Conservation (phyloP, 2,329 filamentous ascomycete species). For the Fusarium poae region DNA sequence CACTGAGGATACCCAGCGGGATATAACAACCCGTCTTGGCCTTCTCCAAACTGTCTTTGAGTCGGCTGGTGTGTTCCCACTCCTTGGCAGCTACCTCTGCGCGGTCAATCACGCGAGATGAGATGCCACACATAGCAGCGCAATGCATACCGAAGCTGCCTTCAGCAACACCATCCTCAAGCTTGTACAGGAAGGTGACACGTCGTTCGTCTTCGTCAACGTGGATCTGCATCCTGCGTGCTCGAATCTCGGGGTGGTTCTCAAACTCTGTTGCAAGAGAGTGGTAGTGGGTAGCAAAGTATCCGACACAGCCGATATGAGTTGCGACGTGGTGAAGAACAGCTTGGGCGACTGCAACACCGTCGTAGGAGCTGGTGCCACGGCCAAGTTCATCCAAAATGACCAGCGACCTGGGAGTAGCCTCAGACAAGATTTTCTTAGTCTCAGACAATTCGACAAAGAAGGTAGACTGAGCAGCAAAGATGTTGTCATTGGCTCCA, state of each 20-base stretch:
- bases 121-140: constrained; percentile 97
- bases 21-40: constrained; percentile 84
- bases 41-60: constrained; percentile 89
- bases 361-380: constrained; percentile 95
- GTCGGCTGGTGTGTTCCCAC: constrained; percentile 93
- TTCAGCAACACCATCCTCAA: constrained; percentile 93
- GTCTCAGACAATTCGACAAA: constrained; percentile 98
- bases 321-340: constrained; percentile 96
- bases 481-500: constrained; percentile 98
- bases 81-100: constrained; percentile 90
- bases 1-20: constrained; percentile 87
- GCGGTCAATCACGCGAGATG: constrained; percentile 81
- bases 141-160: constrained; percentile 99
- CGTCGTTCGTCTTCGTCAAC: constrained; percentile 86
- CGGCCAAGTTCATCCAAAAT: constrained; percentile 97
- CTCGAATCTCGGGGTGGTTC: constrained; percentile 85
- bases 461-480: constrained; percentile 96
- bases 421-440: constrained; percentile 96
- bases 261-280: constrained; percentile 92
- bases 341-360: constrained; percentile 94
- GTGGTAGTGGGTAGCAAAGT: constrained; percentile 98
- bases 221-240: constrained; percentile 93
- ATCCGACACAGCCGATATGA: constrained; percentile 92
- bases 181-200: constrained; percentile 97
- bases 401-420: constrained; percentile 91